These are phyloP conservation scores for Botryotinia globosa DNA, from an alignment of 2,329 filamentous ascomycete species.

Conservation along the genomic window DNA sequence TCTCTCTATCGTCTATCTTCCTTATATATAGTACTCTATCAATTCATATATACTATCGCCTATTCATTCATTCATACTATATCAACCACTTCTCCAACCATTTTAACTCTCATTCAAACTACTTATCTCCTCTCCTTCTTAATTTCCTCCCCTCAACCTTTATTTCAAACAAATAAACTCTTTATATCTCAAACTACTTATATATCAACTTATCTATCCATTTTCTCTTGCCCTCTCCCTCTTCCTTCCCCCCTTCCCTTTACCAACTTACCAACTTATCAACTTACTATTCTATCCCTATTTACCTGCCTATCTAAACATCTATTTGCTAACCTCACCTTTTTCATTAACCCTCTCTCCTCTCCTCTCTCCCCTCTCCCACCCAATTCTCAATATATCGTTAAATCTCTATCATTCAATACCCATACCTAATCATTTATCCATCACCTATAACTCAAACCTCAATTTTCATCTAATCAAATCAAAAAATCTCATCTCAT, in stretches of 20 bases:
- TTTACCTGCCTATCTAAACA: not conserved
- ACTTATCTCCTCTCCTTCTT: not conserved
- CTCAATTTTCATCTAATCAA: too few species aligned
- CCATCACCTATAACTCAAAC: too few species aligned
- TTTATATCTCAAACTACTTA: not conserved
- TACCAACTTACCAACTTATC: too few species aligned
- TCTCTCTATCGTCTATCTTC: not conserved
- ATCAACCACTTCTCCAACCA: not conserved
- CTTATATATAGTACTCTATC: not conserved
- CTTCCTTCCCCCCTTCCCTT: too few species aligned
- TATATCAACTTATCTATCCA: not conserved
- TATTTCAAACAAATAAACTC: rapidly evolving
- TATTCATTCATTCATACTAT: not conserved
- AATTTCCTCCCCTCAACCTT: rapidly evolving
- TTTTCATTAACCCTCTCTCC: too few species aligned
- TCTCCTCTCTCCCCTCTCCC: rapidly evolving
- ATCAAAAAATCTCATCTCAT: too few species aligned
- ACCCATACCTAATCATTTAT: too few species aligned
- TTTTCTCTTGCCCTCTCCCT: too few species aligned
- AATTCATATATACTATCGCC: not conserved
- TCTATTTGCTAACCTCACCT: not conserved
- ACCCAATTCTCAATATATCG: too few species aligned
- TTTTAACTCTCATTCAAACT: not conserved
- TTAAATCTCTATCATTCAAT: not conserved
- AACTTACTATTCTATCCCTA: not conserved